These are phyloP conservation scores for Leucosporidium yakuticum DNA, from an alignment of 768 basidiomycete species.

Conservation along the genomic window DNA sequence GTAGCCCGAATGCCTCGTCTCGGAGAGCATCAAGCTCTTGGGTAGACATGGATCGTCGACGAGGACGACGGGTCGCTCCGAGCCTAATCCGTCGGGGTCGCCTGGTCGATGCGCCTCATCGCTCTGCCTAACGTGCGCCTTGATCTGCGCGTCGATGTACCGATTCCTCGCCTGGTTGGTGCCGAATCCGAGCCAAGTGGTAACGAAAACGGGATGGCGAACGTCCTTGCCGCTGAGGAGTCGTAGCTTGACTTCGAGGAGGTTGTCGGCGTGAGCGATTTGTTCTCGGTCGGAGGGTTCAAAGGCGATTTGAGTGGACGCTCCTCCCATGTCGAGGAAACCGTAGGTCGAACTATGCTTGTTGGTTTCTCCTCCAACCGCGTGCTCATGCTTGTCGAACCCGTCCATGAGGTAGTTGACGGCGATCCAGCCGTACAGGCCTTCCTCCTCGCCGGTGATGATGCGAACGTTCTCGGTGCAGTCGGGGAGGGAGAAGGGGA, in stretches of 20 bases:
- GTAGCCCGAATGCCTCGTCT: constrained; percentile 56
- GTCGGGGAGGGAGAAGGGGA: constrained; percentile 68
- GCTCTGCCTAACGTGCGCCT: constrained; percentile 21
- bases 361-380: constrained; percentile 43
- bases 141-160: constrained; percentile 67
- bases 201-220: constrained; percentile 87
- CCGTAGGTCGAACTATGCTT: constrained; percentile 78
- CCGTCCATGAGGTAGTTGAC: constrained; percentile 99
- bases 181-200: constrained; percentile 97
- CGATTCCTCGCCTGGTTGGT: constrained; percentile 95
- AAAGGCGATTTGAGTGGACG: constrained; percentile 97
- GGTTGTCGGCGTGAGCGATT: constrained; percentile 51
- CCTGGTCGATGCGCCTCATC: constrained; percentile 19
- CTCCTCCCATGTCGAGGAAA: constrained; percentile 98
- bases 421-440: constrained; percentile 96
- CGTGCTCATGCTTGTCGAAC: constrained; percentile 51
- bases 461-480: constrained; percentile 90
- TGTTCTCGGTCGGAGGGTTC: constrained; percentile 65
- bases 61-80: constrained; percentile 36
- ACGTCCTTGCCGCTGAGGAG: constrained; percentile 79
- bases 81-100: constrained; percentile 13
- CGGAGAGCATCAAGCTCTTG: constrained; percentile 59
- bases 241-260: constrained; percentile 74
- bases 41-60: constrained; percentile 89
- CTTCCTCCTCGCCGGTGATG: constrained; percentile 97